Percentiles rank a stretch among this genome's conserved stretches.
phyloP scores from a whole-genome alignment of 208 protist genomes.

The Acanthamoeba lugdunensis region DNA sequence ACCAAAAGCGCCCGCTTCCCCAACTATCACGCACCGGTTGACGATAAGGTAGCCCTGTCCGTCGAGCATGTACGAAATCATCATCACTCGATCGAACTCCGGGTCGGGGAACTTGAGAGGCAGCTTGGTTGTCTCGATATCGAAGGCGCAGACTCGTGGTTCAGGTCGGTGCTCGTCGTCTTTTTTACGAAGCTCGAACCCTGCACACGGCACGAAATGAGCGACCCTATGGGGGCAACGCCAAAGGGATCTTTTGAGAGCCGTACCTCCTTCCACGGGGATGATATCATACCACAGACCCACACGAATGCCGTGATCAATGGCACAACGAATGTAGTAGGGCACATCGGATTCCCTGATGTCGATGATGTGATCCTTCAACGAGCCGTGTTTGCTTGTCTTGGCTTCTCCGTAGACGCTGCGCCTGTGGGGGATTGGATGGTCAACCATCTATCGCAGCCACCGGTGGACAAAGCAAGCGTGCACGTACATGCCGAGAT shows the following conservation, averaged over 20 bases:
- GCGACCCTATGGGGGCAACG: not conserved
- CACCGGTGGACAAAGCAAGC: not conserved
- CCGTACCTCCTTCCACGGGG: not conserved
- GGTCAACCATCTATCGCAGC: not conserved
- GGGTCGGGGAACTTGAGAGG: conserved; percentile 98
- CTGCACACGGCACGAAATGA: not conserved
- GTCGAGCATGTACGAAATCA: conserved; percentile 99
- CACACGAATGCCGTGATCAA: conserved; percentile 94
- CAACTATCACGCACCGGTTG: conserved; percentile 88
- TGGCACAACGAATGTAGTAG: conserved; percentile 97
- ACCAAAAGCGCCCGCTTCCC: not conserved
- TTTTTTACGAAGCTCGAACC: conserved; percentile 75
- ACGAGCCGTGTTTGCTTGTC: conserved; percentile 84
- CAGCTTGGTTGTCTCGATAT: conserved; percentile 99
- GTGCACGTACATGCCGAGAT: conserved; percentile 52
- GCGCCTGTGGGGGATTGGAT: conserved; percentile 43
- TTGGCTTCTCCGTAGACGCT: conserved; percentile 85
- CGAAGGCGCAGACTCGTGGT: conserved; percentile 94
- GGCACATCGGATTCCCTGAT: conserved; percentile 99
- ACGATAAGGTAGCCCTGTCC: conserved; percentile 97
- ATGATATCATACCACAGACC: conserved; percentile 96
- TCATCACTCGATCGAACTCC: conserved; percentile 97
- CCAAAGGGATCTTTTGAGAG: conserved; percentile 75
- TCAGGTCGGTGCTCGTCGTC: conserved; percentile 92
- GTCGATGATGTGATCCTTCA: conserved; percentile 93